Evolutionary conservation across 1,139 yeast species (phyloP), one percentile per base, ranked within the genome.

Genomic region (Blastobotrys aristatus): DNA sequence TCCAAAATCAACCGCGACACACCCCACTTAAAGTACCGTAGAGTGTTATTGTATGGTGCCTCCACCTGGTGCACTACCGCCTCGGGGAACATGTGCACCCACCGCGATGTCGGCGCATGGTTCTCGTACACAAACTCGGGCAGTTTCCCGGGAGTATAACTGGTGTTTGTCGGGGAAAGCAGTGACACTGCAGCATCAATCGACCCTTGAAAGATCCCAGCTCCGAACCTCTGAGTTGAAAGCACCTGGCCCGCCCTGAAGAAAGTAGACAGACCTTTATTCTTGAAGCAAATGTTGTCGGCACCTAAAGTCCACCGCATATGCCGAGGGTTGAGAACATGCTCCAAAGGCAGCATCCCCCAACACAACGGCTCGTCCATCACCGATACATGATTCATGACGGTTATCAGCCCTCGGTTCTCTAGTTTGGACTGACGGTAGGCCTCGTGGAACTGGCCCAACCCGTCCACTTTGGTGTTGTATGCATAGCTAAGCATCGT

Each of bases 1-100:
- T 92, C 98, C 47, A 92, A 69, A 3, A 92, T 74, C 56, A 90
- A 65, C 56, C 98, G 74, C 2, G 96, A 77, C 1, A 89, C 81
- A 0, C 98, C 98, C 98, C 98, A 92, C 62, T 88, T 84, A 73
- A 92, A 92, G 65, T 87, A 92, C 53, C 97, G 73, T 90, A 92
- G 85, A 3, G 96, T 86, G 57, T 86, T 83, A 47, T 76, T 72
- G 63, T 78, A 80, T 1, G 97, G 97, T 37, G 82, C 81, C 53
- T 82, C 76, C 27, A 90, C 71, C 64, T 92, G 98, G 46, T 92
- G 76, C 1, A 92, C 97, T 63, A 84, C 86, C 0, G 96, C 96
- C 64, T 92, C 98, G 0, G 98, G 98, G 65, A 88, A 92, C 4
- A 90, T 82, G 64, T 92, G 97, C 51, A 92, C 79, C 98, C 98